Conservation (phyloP, 2,329 filamentous ascomycete genomes). For the Xylariaceae sp. region DNA sequence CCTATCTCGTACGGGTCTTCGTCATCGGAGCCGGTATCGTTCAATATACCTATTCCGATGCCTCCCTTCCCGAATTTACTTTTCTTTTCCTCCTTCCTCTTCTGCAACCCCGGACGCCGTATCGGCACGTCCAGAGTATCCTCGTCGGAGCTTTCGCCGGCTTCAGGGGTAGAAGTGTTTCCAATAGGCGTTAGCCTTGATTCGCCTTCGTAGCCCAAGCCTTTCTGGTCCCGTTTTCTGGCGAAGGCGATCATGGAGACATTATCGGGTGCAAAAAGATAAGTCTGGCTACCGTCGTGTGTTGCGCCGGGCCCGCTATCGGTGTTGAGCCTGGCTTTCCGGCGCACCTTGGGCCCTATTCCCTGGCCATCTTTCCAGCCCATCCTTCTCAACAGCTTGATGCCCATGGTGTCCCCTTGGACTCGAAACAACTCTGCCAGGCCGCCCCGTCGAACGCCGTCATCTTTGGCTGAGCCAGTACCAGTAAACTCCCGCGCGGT, state of each 20-base stretch:
- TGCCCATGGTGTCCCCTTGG: slow-evolving; percentile 78
- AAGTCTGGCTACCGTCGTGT: slow-evolving; percentile 42
- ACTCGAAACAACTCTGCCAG: slow-evolving; percentile 67
- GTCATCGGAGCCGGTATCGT: slow-evolving; percentile 90
- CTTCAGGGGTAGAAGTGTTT: slow-evolving; percentile 23
- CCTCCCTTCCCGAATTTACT: slow-evolving; percentile 52
- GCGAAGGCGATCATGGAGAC: slow-evolving; percentile 60
- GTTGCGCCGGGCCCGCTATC: slow-evolving; percentile 32
- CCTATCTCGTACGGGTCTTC: slow-evolving; percentile 92
- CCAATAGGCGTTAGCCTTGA: slow-evolving; percentile 41
- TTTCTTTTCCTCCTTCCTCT: slow-evolving; percentile 47
- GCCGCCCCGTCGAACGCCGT: slow-evolving; percentile 43
- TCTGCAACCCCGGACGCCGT: slow-evolving; percentile 29
- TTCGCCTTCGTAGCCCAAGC: slow-evolving; percentile 62
- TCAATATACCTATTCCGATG: slow-evolving; percentile 82
- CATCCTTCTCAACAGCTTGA: slow-evolving; percentile 82
- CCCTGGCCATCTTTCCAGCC: slow-evolving; percentile 95
- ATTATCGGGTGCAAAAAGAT: slow-evolving; percentile 84
- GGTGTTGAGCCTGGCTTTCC: slow-evolving; percentile 63
- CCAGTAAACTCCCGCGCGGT: slow-evolving; percentile 70
- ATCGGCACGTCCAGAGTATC: slow-evolving; percentile 40
- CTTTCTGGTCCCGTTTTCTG: slow-evolving; percentile 63
- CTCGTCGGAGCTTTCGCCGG: slow-evolving; percentile 36
- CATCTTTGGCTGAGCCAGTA: slow-evolving; percentile 61
- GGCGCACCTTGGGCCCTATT: slow-evolving; percentile 77